Evolutionary conservation across 208 protist species (phyloP).

Genomic region (Trypanosoma grayi): DNA sequence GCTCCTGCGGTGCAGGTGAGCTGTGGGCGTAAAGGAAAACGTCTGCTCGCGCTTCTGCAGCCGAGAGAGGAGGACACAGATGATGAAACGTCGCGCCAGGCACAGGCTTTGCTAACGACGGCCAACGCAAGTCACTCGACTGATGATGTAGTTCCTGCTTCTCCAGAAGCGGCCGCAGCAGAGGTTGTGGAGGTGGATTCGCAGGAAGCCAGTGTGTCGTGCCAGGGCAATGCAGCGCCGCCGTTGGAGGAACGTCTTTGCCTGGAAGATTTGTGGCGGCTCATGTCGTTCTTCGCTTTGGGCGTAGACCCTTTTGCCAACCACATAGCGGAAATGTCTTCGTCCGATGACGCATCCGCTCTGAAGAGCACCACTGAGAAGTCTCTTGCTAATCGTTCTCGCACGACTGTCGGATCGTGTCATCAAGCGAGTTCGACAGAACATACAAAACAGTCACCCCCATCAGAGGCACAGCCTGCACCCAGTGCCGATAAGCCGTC

Average conservation of each 20-base stretch:
- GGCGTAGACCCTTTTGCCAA: not conserved
- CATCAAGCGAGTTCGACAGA: not conserved
- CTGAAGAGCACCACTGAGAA: not conserved
- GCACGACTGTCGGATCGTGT: not conserved
- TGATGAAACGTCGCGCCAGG: too few relatives aligned
- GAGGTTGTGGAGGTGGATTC: too few relatives aligned
- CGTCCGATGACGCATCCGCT: not conserved
- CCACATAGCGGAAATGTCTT: not conserved
- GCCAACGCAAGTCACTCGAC: too few relatives aligned
- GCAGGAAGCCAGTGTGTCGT: not conserved
- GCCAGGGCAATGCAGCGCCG: not conserved
- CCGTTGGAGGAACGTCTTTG: slow-evolving; percentile 55
- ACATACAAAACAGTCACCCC: not conserved
- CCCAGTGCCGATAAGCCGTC: not conserved
- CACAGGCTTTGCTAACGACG: too few relatives aligned
- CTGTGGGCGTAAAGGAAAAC: not conserved
- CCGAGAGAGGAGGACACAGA: not conserved
- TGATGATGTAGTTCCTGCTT: too few relatives aligned
- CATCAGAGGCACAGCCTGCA: not conserved
- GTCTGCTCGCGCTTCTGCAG: not conserved
- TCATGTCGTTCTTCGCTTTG: slow-evolving; percentile 48
- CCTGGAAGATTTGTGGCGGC: slow-evolving; percentile 39
- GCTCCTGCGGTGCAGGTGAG: not conserved
- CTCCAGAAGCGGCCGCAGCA: too few relatives aligned
- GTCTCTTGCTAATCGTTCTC: not conserved